These are phyloP conservation scores for Yarrowia sp. DNA, from an alignment of 805 yeast species.

Conservation along the genomic window DNA sequence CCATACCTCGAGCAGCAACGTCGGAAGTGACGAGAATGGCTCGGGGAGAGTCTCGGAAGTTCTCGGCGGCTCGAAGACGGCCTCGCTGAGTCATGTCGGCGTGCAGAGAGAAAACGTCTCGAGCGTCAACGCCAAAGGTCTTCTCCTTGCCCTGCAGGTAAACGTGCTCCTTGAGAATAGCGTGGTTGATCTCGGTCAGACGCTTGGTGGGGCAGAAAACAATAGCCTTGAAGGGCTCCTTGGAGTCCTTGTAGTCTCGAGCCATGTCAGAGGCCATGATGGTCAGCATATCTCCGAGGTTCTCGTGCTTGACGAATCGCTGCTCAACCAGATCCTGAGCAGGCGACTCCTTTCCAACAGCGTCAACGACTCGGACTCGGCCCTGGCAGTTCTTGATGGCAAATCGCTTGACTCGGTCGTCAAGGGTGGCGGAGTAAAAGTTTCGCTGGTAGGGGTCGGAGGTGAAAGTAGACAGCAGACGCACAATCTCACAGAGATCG, in stretches of 20 bases:
- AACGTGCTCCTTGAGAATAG: conserved; percentile 39
- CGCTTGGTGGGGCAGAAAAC: conserved; percentile 78
- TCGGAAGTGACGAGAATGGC: conserved; percentile 81
- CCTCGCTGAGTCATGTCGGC: conserved; percentile 70
- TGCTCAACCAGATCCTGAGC: conserved; percentile 77
- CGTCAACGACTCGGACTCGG: conserved; percentile 52
- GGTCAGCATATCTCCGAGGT: conserved; percentile 56
- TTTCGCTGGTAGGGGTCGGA: conserved; percentile 52
- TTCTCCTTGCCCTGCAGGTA: neutral
- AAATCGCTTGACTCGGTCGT: conserved; percentile 60
- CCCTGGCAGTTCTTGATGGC: conserved; percentile 51
- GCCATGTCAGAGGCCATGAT: conserved; percentile 52
- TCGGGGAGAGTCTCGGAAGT: conserved; percentile 48
- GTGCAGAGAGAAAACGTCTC: conserved; percentile 46
- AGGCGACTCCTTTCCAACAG: conserved; percentile 73
- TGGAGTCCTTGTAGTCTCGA: conserved; percentile 33
- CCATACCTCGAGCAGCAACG: conserved; percentile 96
- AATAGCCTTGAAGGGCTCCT: conserved; percentile 64
- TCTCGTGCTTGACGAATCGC: conserved; percentile 53
- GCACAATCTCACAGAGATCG: conserved; percentile 59
- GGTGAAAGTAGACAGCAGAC: conserved; percentile 43
- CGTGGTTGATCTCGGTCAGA: conserved; percentile 58
- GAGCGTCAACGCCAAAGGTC: conserved; percentile 24
- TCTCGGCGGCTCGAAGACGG: conserved; percentile 59
- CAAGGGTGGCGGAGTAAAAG: conserved; percentile 86